phyloP scores from a whole-genome alignment of 1,284 basidiomycete species.

The Cutaneotrichosporon sp. region DNA sequence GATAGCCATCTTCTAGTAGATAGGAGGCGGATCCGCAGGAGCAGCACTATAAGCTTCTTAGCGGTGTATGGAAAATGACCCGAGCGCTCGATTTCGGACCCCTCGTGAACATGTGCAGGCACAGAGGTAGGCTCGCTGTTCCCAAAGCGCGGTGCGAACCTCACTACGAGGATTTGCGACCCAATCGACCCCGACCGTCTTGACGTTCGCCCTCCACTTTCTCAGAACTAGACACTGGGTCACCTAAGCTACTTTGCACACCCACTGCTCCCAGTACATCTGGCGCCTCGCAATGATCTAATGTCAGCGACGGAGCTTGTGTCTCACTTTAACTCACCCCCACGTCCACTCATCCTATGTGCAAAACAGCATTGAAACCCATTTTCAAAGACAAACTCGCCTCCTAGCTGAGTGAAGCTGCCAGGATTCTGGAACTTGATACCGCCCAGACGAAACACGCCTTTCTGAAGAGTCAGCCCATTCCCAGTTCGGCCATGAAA shows the following conservation, averaged over 20 bases:
- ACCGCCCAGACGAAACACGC: conserved; percentile 8
- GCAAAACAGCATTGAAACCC: conserved; percentile 40
- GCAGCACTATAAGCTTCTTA: too few species aligned
- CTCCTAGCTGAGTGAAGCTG: conserved; percentile 45
- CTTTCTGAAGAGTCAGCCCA: background rate
- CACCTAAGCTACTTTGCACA: conserved; percentile 1
- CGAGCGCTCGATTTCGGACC: too few species aligned
- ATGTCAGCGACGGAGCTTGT: background rate
- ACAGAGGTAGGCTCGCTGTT: too few species aligned
- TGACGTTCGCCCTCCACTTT: background rate
- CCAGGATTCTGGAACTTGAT: conserved; percentile 33
- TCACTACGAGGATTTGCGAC: too few species aligned
- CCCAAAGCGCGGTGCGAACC: too few species aligned
- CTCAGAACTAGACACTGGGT: background rate
- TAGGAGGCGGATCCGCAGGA: too few species aligned
- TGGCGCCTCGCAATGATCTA: conserved; percentile 13
- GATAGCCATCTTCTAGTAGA: too few species aligned
- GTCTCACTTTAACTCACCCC: conserved; percentile 34
- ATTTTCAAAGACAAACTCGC: conserved; percentile 43
- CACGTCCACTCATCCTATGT: conserved; percentile 47
- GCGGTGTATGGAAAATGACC: too few species aligned
- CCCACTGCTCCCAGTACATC: conserved; percentile 12
- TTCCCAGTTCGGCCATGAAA: background rate
- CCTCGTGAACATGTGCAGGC: too few species aligned
- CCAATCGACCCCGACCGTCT: background rate